Evolutionary conservation across 345 rosid genomes (phyloP), one percentile per base, ranked within the genome.

Genomic region (Sisymbrium irio): DNA sequence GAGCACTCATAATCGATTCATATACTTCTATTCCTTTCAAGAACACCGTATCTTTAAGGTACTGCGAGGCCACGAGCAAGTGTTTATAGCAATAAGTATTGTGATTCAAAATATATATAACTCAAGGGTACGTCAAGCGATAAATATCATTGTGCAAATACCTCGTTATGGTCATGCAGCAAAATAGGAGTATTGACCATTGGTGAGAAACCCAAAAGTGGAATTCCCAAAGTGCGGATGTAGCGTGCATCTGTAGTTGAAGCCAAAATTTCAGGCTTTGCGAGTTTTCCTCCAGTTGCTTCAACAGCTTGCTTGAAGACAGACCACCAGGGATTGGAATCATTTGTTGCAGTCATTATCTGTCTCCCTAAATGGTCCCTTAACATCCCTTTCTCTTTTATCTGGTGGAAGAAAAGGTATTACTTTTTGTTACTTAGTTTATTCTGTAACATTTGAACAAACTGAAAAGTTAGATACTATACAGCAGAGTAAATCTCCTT

Each of bases 81-180:
- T 4, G 22, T 35, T 65, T 2, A 44, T 13, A 30, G 25, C n/a
- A 57, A 73, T 61, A 66, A 35, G 63, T 28, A 13, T 4, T 56
- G 51, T 53, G 59, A 32, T 25, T 36, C n/a, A 0, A 44, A 22
- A 56, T 22, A 33, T 22, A 33, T 28, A 49, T 13, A 40, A 20
- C 10, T 27, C 12, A 49, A 32, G 67, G 58, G 9, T 7, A 62
- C 40, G 44, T 41, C 20, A 15, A 42, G 9, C 42, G 63, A 22
- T 17, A 50, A 50, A 44, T 50, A 28, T 50, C 14, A n/a, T 8
- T 65, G 12, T 56, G 17, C 2, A 3, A 70, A 39, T 77, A 93
- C 98, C 98, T 94, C 97, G 30, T 91, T 85, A 73, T 91, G 98
- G 22, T 91, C 98, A 65, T 91, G 97, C 82, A 88, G 75, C 73